Evolutionary conservation across 192 early-diverging fungal species (phyloP).

Genomic region (Chytriomyces confervae): DNA sequence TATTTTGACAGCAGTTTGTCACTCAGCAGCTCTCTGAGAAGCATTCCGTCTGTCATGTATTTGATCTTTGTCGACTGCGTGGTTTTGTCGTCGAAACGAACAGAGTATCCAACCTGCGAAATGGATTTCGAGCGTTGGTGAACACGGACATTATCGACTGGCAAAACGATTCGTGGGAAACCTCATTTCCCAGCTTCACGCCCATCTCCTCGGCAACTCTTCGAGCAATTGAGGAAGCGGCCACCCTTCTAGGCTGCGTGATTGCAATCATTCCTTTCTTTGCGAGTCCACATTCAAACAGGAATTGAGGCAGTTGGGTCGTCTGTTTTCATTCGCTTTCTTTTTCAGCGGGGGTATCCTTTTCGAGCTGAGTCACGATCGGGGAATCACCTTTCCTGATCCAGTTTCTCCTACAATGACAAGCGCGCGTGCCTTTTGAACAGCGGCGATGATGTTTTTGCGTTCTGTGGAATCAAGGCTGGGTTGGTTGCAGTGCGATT

Average conservation of each 20-base stretch:
- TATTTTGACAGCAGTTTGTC: slow-evolving; percentile 81
- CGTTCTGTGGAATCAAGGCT: not conserved
- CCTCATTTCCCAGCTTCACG: slow-evolving; percentile 56
- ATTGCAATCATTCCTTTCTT: slow-evolving; percentile 55
- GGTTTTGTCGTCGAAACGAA: slow-evolving; percentile 95
- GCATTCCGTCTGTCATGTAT: slow-evolving; percentile 97
- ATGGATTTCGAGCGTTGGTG: slow-evolving; percentile 1
- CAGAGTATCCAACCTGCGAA: slow-evolving; percentile 87
- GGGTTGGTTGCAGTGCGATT: too few relatives aligned
- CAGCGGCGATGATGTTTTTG: slow-evolving; percentile 44
- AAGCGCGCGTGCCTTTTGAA: slow-evolving; percentile 54
- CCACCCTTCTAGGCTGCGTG: slow-evolving; percentile 63
- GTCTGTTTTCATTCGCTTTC: not conserved
- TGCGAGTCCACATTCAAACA: slow-evolving; percentile 69
- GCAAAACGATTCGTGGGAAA: slow-evolving; percentile 54
- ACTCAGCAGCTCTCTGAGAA: slow-evolving; percentile 86
- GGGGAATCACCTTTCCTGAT: slow-evolving; percentile 79
- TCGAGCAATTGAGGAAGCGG: slow-evolving; percentile 63
- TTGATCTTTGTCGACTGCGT: slow-evolving; percentile 79
- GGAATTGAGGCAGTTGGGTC: slow-evolving; percentile 89
- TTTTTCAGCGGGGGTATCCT: not conserved
- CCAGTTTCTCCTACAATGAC: slow-evolving; percentile 83
- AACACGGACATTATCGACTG: not conserved
- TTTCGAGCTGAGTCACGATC: not conserved
- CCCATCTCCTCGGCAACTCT: slow-evolving; percentile 63